These are phyloP conservation scores for Ogataea corticis DNA, from an alignment of 805 yeast species.

Conservation along the genomic window DNA sequence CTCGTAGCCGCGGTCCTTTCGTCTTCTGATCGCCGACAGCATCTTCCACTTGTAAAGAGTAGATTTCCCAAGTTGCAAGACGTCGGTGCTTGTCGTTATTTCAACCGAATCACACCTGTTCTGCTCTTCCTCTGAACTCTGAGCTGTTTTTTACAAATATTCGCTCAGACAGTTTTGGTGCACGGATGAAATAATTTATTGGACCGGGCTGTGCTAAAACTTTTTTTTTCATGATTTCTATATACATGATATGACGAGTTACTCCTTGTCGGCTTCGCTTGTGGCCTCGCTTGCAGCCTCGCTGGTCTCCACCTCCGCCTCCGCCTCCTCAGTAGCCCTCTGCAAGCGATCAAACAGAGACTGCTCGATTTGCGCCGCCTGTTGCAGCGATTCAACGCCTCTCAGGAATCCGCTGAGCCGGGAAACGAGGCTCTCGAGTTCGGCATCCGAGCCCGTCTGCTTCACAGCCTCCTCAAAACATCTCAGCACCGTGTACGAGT, in stretches of 20 bases:
- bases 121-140: not conserved
- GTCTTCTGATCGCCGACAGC: slow-evolving; percentile 18
- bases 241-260: slow-evolving; percentile 2
- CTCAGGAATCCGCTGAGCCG: slow-evolving; percentile 14
- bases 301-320: slow-evolving; percentile 7
- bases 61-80: not conserved
- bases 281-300: too few relatives aligned
- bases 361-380: slow-evolving; percentile 8
- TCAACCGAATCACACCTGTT: not conserved
- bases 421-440: slow-evolving; percentile 10
- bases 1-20: slow-evolving; percentile 16
- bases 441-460: slow-evolving; percentile 14
- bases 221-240: not conserved
- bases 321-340: slow-evolving; percentile 4
- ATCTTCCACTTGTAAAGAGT: not conserved
- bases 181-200: not conserved
- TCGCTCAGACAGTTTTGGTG: slow-evolving; percentile 1
- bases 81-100: not conserved
- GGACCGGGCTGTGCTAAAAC: not conserved
- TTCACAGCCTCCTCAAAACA: slow-evolving; percentile 16
- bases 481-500: slow-evolving; percentile 21
- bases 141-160: not conserved
- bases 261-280: too few relatives aligned
- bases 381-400: slow-evolving; percentile 17
- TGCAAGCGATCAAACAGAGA: slow-evolving; percentile 13